A percentile compares a stretch with the other conserved stretches of the same genome.
Conservation (phyloP, 2,329 filamentous ascomycete species). For the Stylonectria norvegica region DNA sequence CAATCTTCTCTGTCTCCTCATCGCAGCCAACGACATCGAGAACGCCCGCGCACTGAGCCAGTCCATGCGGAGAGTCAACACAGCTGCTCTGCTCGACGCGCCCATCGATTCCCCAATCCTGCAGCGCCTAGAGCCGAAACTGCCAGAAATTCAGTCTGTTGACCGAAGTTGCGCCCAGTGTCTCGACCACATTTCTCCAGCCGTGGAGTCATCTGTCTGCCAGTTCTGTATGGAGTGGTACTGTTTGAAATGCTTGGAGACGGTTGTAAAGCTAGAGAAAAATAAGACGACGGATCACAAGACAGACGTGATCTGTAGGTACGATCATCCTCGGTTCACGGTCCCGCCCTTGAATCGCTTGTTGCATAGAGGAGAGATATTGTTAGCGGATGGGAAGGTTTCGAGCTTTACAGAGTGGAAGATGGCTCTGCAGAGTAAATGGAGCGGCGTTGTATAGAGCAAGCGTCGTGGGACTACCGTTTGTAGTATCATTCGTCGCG, state of each 20-base stretch:
- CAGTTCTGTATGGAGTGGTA: constrained; percentile 38
- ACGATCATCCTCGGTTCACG: constrained; percentile 38
- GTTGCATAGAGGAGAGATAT: constrained; percentile 38
- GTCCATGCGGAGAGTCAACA: constrained; percentile 38
- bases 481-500: too few relatives aligned
- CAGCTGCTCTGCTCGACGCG: constrained; percentile 25
- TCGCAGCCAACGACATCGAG: constrained; percentile 35
- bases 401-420: constrained; percentile 37
- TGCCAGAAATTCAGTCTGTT: constrained; percentile 34
- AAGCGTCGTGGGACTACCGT: too few relatives aligned
- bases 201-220: constrained; percentile 35
- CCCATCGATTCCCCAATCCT: constrained; percentile 29
- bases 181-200: constrained; percentile 31
- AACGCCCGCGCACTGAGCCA: constrained; percentile 37
- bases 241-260: constrained; percentile 34
- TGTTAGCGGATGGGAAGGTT: constrained; percentile 31
- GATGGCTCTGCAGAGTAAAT: constrained; percentile 29
- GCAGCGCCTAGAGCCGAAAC: constrained; percentile 32
- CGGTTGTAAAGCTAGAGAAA: constrained; percentile 28
- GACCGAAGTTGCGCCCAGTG: constrained; percentile 39
- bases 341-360: constrained; percentile 35
- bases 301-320: constrained; percentile 32
- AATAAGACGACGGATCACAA: constrained; percentile 31
- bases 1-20: constrained; percentile 38
- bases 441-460: constrained; percentile 16